Conservation (phyloP, 768 basidiomycete genomes). For the Suillus ampliporus region DNA sequence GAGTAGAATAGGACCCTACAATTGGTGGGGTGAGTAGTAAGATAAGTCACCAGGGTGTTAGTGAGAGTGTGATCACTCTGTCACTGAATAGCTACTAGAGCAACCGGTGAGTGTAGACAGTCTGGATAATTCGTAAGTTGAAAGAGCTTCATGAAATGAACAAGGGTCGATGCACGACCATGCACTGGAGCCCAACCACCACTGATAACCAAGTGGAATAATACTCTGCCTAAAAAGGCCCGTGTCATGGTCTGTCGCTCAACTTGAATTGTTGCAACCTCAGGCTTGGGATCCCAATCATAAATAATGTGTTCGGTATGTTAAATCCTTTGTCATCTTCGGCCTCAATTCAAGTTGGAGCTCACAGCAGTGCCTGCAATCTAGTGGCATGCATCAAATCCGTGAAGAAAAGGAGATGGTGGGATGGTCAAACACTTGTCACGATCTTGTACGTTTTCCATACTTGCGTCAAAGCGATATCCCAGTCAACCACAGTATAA, state of each 20-base stretch:
- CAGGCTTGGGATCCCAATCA: too few relatives aligned
- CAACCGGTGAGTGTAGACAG: conserved; percentile 70
- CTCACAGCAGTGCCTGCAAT: too few relatives aligned
- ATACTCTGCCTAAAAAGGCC: background rate
- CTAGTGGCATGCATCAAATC: too few relatives aligned
- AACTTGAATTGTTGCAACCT: conserved; percentile 10
- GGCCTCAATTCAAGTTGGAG: too few relatives aligned
- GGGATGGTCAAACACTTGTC: too few relatives aligned
- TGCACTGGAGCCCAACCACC: conserved; percentile 57
- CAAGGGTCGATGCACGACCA: conserved; percentile 63
- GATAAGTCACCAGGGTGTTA: background rate
- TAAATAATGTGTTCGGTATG: too few relatives aligned
- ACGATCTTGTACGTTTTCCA: too few relatives aligned
- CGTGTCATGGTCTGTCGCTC: background rate
- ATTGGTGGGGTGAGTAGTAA: background rate
- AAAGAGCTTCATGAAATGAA: background rate
- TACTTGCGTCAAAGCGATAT: too few relatives aligned
- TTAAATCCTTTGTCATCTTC: too few relatives aligned
- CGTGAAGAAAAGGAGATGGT: too few relatives aligned
- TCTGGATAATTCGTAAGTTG: conserved; percentile 42
- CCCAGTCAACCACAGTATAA: too few relatives aligned
- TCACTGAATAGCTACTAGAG: conserved; percentile 55
- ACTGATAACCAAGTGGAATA: conserved; percentile 33
- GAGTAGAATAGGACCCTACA: background rate
- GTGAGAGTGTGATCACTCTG: background rate